phyloP scores from a whole-genome alignment of 768 basidiomycete species.

The Pleurotus platypus region DNA sequence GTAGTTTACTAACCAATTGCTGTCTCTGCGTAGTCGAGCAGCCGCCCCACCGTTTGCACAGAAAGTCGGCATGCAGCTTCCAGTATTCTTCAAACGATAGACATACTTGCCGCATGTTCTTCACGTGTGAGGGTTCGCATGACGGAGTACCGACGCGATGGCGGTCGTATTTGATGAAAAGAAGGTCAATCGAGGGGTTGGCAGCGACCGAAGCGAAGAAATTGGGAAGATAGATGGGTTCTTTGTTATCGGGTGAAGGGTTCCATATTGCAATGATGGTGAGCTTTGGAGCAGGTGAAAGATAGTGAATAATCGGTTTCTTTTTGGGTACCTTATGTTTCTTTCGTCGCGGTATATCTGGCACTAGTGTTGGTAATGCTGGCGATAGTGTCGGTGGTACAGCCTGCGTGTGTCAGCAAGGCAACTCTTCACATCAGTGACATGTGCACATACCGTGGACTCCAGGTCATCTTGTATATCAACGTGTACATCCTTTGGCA shows the following conservation, averaged over 20 bases:
- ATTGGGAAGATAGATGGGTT: conserved; percentile 8
- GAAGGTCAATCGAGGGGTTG: conserved; percentile 9
- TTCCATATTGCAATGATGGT: conserved; percentile 8
- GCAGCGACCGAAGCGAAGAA: conserved; percentile 10
- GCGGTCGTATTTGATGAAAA: conserved; percentile 8
- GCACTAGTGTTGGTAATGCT: no score
- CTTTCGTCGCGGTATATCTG: no score
- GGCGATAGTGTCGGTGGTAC: no score
- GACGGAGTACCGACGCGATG: background rate
- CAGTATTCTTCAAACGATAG: background rate
- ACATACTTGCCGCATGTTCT: background rate
- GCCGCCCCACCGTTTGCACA: conserved; percentile 2
- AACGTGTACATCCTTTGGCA: no score
- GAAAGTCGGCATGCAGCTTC: background rate
- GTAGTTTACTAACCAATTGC: background rate
- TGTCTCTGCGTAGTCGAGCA: background rate
- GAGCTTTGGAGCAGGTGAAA: background rate
- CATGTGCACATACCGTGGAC: no score
- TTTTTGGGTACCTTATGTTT: no score
- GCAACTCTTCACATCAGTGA: no score
- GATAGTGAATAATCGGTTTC: no score
- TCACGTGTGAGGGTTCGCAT: background rate
- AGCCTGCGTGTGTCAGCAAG: no score
- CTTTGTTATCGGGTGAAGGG: background rate
- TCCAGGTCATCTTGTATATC: no score